Conservation (phyloP, 164 flowering plant species). For the Aristolochia contorta region DNA sequence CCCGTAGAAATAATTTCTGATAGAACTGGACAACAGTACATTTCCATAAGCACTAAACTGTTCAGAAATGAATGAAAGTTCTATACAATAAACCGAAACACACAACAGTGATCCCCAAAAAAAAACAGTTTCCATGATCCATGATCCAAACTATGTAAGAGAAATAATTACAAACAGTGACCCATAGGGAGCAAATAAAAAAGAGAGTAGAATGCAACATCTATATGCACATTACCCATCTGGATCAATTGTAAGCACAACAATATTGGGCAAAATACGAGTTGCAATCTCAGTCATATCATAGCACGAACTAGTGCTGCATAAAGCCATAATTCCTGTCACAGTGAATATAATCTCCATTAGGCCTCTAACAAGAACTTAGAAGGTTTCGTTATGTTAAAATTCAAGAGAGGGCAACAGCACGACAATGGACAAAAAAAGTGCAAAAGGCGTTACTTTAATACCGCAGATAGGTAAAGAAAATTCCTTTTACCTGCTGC, state of each 20-base stretch:
- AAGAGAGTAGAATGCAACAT: too few relatives aligned
- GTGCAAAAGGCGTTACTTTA: neutral
- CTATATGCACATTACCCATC: conserved; percentile 47
- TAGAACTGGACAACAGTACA: too few relatives aligned
- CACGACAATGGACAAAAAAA: neutral
- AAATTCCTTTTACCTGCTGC: conserved; percentile 70
- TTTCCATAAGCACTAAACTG: too few relatives aligned
- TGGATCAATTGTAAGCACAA: conserved; percentile 88
- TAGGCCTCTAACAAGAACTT: neutral
- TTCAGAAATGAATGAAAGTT: too few relatives aligned
- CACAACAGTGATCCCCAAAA: too few relatives aligned
- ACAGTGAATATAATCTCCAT: conserved; percentile 3
- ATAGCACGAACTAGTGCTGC: conserved; percentile 91
- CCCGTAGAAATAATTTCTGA: too few relatives aligned
- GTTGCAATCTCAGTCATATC: conserved; percentile 86
- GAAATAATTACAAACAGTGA: too few relatives aligned
- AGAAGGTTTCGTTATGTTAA: neutral
- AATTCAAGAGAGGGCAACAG: neutral
- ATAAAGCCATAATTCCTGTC: conserved; percentile 91
- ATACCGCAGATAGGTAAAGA: neutral
- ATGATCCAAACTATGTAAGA: too few relatives aligned
- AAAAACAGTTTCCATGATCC: too few relatives aligned
- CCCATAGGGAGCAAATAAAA: too few relatives aligned
- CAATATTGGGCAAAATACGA: conserved; percentile 79
- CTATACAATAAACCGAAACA: too few relatives aligned